phyloP scores from a whole-genome alignment of 1,139 yeast species.

The Blastobotrys petasosporus region DNA sequence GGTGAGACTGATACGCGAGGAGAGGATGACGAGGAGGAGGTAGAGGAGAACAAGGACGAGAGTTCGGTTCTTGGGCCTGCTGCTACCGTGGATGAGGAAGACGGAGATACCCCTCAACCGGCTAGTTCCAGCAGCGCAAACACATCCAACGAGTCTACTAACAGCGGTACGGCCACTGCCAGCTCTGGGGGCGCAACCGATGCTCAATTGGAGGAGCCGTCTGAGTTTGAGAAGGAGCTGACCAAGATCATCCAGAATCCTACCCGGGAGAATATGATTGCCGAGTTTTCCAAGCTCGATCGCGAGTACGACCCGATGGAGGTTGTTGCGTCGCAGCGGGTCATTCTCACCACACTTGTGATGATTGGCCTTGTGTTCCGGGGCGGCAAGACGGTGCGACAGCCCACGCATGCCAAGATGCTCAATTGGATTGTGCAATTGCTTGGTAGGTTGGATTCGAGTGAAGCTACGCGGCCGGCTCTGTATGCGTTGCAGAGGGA shows the following conservation, averaged over 20 bases:
- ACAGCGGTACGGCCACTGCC: no score
- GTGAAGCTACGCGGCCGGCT: background rate
- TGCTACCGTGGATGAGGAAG: no score
- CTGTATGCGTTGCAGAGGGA: background rate
- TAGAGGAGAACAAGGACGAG: background rate
- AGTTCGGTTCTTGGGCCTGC: background rate
- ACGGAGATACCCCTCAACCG: no score
- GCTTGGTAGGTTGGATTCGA: background rate
- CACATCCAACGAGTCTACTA: no score
- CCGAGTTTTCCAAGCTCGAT: background rate
- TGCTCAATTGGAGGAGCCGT: background rate
- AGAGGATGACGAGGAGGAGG: background rate
- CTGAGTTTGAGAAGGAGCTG: background rate
- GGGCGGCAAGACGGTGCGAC: conserved; percentile 2
- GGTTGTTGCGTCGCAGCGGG: background rate
- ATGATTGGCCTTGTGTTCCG: conserved; percentile 3
- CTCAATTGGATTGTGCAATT: conserved; percentile 4
- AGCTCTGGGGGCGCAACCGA: no score
- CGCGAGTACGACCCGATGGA: conserved; percentile 1
- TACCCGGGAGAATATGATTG: conserved; percentile 1
- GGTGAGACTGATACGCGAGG: background rate
- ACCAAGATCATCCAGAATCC: background rate
- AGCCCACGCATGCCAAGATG: conserved; percentile 8
- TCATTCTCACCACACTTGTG: conserved; percentile 3
- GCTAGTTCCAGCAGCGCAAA: no score